phyloP scores from a whole-genome alignment of 768 basidiomycete genomes.

The Daedaleopsis sinensis region DNA sequence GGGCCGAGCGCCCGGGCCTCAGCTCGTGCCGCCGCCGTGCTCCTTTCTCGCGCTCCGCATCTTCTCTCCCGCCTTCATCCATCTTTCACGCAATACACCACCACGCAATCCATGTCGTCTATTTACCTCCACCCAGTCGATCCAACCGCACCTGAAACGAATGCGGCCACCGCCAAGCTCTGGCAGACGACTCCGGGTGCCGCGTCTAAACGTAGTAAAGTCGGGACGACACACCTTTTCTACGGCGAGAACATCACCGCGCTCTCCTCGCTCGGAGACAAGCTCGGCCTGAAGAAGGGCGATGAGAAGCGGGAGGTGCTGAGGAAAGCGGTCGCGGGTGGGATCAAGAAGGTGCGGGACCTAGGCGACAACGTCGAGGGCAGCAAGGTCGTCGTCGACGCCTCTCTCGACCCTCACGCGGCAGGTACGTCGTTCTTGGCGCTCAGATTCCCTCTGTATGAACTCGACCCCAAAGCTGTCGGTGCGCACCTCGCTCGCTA shows the following conservation, averaged over 20 bases:
- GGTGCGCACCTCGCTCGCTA: conserved; percentile 76
- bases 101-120: conserved; percentile 15
- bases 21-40: no score
- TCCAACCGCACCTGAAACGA: conserved; percentile 39
- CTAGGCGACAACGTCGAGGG: conserved; percentile 61
- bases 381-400: conserved; percentile 59
- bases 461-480: conserved; percentile 52
- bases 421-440: conserved; percentile 53
- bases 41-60: background rate
- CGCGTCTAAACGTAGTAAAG: conserved; percentile 49
- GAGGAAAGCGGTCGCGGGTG: conserved; percentile 70
- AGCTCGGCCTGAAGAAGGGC: conserved; percentile 23
- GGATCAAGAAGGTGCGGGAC: conserved; percentile 67
- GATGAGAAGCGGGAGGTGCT: conserved; percentile 63
- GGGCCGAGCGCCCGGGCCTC: no score
- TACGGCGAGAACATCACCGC: conserved; percentile 41
- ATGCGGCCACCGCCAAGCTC: conserved; percentile 42
- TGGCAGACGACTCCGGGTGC: conserved; percentile 52
- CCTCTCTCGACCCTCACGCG: conserved; percentile 71
- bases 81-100: background rate
- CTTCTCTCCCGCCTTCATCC: conserved; percentile 6
- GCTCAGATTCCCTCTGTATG: background rate
- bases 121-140: conserved; percentile 56
- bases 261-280: conserved; percentile 28
- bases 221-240: conserved; percentile 66